These are phyloP conservation scores for Pythium sukuiense DNA, from an alignment of 352 stramenopile genomes.

Conservation along the genomic window DNA sequence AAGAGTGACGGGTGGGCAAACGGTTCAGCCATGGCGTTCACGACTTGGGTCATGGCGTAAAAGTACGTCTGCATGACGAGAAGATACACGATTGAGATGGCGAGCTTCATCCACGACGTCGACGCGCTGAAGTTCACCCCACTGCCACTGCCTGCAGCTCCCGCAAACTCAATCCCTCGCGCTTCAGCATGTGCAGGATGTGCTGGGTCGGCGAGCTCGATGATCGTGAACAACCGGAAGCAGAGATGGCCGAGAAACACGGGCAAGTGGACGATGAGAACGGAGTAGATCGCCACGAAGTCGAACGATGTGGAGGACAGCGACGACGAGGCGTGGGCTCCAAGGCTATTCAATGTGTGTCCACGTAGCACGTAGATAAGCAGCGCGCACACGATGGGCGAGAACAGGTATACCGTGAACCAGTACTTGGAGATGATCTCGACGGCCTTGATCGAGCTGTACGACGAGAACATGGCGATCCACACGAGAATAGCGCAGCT, in stretches of 20 bases:
- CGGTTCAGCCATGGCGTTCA: conserved; percentile 81
- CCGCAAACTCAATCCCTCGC: conserved; percentile 21
- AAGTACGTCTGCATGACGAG: conserved; percentile 86
- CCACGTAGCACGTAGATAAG: conserved; percentile 51
- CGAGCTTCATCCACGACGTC: conserved; percentile 75
- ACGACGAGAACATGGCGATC: conserved; percentile 73
- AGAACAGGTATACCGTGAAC: conserved; percentile 66
- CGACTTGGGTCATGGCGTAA: conserved; percentile 76
- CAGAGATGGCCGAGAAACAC: conserved; percentile 83
- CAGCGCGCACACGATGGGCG: conserved; percentile 56
- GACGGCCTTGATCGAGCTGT: conserved; percentile 42
- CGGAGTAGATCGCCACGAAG: conserved; percentile 70
- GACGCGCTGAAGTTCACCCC: conserved; percentile 26
- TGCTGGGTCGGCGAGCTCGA: conserved; percentile 34
- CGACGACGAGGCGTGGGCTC: conserved; percentile 32
- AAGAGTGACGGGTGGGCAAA: conserved; percentile 80
- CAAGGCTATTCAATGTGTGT: conserved; percentile 2
- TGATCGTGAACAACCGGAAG: conserved; percentile 69
- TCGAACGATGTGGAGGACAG: conserved; percentile 44
- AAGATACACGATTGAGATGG: conserved; percentile 73
- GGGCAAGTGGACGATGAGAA: conserved; percentile 74
- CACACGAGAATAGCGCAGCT: conserved; percentile 46
- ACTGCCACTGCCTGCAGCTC: not conserved
- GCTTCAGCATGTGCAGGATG: conserved; percentile 24
- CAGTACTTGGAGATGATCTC: conserved; percentile 41